These are phyloP conservation scores for Cadophora sp. DNA, from an alignment of 2,329 filamentous ascomycete genomes.

Conservation along the genomic window DNA sequence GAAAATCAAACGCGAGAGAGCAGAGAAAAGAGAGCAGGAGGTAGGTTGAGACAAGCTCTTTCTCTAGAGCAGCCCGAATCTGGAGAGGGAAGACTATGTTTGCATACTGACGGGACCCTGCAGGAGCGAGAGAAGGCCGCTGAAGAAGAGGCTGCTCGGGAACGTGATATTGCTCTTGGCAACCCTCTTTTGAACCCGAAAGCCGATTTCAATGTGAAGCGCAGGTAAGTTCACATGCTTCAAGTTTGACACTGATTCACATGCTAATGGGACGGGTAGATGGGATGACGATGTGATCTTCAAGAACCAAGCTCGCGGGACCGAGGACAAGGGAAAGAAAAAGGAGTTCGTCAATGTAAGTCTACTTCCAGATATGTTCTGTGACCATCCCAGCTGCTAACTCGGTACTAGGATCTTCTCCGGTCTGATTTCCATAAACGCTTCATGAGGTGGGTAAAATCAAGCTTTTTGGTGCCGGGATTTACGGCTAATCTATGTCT, in stretches of 20 bases:
- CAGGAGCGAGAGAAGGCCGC: constrained; percentile 81
- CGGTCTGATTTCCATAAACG: constrained; percentile 97
- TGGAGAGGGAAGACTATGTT: neutral
- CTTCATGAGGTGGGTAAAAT: constrained; percentile 72
- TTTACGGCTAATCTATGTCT: constrained; percentile 32
- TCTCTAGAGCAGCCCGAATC: neutral
- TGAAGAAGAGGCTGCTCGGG: constrained; percentile 81
- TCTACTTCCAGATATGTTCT: constrained; percentile 33
- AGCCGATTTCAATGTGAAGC: constrained; percentile 87
- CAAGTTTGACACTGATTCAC: neutral
- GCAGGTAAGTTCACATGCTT: constrained; percentile 51
- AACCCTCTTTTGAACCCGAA: constrained; percentile 88
- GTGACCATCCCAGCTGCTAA: constrained; percentile 25
- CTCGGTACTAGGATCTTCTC: constrained; percentile 70
- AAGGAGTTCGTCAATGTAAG: constrained; percentile 97
- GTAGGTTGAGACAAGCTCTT: constrained; percentile 55
- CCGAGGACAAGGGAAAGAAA: constrained; percentile 85
- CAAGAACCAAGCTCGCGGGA: constrained; percentile 96
- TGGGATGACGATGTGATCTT: constrained; percentile 99
- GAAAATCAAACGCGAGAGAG: constrained; percentile 88
- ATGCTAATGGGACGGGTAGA: constrained; percentile 46
- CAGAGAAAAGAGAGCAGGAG: constrained; percentile 77
- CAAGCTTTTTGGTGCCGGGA: constrained; percentile 18
- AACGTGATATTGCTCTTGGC: constrained; percentile 87
- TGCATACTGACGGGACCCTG: constrained; percentile 25